These are phyloP conservation scores for Trichoderma aggressivum DNA, from an alignment of 2,329 filamentous ascomycete species.

Conservation along the genomic window DNA sequence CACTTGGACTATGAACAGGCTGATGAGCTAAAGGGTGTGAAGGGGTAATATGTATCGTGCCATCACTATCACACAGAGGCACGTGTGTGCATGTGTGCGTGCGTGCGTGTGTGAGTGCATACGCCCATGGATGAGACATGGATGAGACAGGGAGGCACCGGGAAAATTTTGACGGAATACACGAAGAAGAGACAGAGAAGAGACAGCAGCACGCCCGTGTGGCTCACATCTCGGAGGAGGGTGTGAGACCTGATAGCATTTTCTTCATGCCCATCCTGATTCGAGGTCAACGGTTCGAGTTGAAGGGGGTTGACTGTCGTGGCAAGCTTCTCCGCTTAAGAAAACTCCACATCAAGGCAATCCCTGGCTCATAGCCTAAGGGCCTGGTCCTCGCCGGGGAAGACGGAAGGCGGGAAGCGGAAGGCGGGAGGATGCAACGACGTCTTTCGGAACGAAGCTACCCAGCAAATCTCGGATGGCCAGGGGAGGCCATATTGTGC, in stretches of 20 bases:
- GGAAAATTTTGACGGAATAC: background rate
- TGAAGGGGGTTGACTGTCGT: conserved; percentile 7
- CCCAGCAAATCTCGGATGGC: background rate
- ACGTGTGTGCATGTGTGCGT: background rate
- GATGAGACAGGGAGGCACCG: background rate
- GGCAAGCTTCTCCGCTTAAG: background rate
- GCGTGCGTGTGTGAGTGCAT: background rate
- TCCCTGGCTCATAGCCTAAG: conserved; percentile 3
- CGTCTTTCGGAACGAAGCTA: background rate
- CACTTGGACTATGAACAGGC: background rate
- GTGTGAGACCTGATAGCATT: conserved; percentile 1
- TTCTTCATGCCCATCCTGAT: background rate
- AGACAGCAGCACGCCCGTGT: background rate
- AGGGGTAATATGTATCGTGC: background rate
- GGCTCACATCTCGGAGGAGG: background rate
- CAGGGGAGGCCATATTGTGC: background rate
- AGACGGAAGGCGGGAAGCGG: conserved; percentile 17
- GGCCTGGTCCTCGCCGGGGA: conserved; percentile 12
- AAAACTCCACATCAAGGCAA: conserved; percentile 2
- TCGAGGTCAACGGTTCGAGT: background rate
- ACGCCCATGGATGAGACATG: background rate
- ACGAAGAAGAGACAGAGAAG: background rate
- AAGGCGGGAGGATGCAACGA: conserved; percentile 17
- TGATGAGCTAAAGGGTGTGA: background rate
- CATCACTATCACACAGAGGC: background rate